These are phyloP conservation scores for Colletotrichum musicola DNA, from an alignment of 2,329 filamentous ascomycete genomes.

Conservation along the genomic window DNA sequence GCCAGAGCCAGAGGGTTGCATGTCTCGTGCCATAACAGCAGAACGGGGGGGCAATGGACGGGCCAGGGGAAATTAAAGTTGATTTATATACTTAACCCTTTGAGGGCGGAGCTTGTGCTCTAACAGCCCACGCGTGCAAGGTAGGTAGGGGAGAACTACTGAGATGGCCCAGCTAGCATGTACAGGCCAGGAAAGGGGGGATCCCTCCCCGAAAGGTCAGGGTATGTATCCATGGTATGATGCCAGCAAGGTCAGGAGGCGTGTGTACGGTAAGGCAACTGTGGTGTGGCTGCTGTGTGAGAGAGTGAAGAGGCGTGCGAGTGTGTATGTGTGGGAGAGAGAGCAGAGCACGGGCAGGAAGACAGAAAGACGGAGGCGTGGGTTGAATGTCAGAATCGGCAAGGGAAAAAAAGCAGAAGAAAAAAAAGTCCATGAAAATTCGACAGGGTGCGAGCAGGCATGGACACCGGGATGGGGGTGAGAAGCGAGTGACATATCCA, in stretches of 20 bases:
- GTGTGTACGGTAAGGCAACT: conserved; percentile 13
- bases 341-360: background rate
- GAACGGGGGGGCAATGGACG: conserved; percentile 49
- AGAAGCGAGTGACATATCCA: conserved; percentile 33
- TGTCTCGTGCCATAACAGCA: conserved; percentile 58
- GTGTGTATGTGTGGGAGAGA: conserved; percentile 6
- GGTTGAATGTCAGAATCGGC: conserved; percentile 17
- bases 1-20: conserved; percentile 54
- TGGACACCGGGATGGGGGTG: conserved; percentile 14
- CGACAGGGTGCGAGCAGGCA: conserved; percentile 26
- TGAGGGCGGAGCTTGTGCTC: conserved; percentile 41
- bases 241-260: conserved; percentile 22
- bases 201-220: conserved; percentile 14
- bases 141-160: conserved; percentile 16
- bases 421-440: conserved; percentile 15
- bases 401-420: conserved; percentile 2
- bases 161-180: conserved; percentile 26
- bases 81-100: conserved; percentile 53
- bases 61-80: conserved; percentile 51
- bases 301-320: conserved; percentile 1
- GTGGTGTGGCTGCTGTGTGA: conserved; percentile 24
- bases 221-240: conserved; percentile 16
- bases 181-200: conserved; percentile 1
- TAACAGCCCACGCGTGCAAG: conserved; percentile 27
- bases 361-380: conserved; percentile 2